Evolutionary conservation across 2,329 filamentous ascomycete species (phyloP).

Genomic region (Penicillium paneum): DNA sequence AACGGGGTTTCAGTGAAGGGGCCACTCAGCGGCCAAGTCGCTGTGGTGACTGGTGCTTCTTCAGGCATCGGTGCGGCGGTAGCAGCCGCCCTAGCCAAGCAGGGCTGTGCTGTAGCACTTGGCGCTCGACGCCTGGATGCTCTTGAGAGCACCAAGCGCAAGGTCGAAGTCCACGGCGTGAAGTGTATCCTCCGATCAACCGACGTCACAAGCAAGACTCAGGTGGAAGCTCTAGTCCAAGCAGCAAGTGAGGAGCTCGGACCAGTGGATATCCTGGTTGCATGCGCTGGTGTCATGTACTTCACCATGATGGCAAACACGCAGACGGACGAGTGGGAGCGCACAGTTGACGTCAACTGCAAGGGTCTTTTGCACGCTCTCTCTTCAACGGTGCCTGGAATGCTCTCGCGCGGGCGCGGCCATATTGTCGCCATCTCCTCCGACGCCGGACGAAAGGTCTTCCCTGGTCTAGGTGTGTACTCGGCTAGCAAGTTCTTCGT

Average conservation of each 20-base stretch:
- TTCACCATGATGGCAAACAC: slow-evolving; percentile 82
- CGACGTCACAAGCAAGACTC: slow-evolving; percentile 64
- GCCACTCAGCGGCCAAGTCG: slow-evolving; percentile 65
- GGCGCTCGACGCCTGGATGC: slow-evolving; percentile 68
- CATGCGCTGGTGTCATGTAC: slow-evolving; percentile 83
- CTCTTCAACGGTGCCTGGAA: slow-evolving; percentile 64
- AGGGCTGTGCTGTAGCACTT: slow-evolving; percentile 69
- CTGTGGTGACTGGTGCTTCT: slow-evolving; percentile 74
- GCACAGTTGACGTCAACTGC: slow-evolving; percentile 81
- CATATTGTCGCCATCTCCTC: slow-evolving; percentile 81
- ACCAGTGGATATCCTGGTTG: slow-evolving; percentile 73
- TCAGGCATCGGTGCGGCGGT: slow-evolving; percentile 77
- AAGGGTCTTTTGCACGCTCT: slow-evolving; percentile 75
- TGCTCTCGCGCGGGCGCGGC: slow-evolving; percentile 66
- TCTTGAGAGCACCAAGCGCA: slow-evolving; percentile 64
- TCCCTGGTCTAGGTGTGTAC: slow-evolving; percentile 77
- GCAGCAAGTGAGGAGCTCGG: slow-evolving; percentile 62
- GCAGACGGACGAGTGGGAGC: slow-evolving; percentile 72
- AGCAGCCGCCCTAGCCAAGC: slow-evolving; percentile 63
- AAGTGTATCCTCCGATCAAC: slow-evolving; percentile 68
- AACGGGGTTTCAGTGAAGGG: slow-evolving; percentile 50
- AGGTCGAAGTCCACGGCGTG: slow-evolving; percentile 55
- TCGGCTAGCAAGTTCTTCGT: slow-evolving; percentile 83
- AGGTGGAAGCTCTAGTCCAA: slow-evolving; percentile 65
- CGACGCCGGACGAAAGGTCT: slow-evolving; percentile 76